Evolutionary conservation across 768 basidiomycete genomes (phyloP), one percentile per base, ranked within the genome.

Genomic region (Rhodosporidiobolus odoratus): DNA sequence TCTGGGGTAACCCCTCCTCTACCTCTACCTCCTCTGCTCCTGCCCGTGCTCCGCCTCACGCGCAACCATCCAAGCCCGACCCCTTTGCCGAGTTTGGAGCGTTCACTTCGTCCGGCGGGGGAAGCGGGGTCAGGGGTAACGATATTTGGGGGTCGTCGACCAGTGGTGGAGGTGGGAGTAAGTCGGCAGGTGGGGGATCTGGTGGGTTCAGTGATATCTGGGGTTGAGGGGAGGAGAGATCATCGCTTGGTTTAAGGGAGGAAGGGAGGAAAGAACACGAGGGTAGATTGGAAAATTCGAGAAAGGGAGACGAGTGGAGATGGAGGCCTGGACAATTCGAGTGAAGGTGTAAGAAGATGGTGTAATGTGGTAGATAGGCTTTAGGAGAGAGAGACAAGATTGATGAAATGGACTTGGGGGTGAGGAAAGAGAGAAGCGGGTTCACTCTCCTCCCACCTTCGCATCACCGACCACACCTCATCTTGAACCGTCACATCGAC

Each of bases 131-230:
- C 12, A 30, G 27, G 30, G 27, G 50, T 25, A 45, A n/a, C 23
- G 48, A 50, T 21, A 40, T 71, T 16, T 71, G 69, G 69, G 69
- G 63, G 0, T 2, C 16, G 5, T 37, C 56, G 56, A 38, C 27
- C 15, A 50, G 48, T 50, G 56, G 56, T 3, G 21, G 38, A 52
- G 53, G n/a, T n/a, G n/a, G n/a, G 38, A 15, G 23, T 35, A 50
- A 35, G 35, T 5, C 10, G 9, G 37, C 19, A 4, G 59, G 53
- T n/a, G 52, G 40, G 3, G 58, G 47, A 10, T 50, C 23, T 3
- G 67, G 60, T 17, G 69, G 69, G 47, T 71, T 71, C 15, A 71
- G 69, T 48, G 69, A 71, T 45, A 71, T 71, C 27, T 71, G 69
- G 69, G 61, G 38, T 10, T 71, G 48, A 62, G 54, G 5, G 19